Evolutionary conservation across 345 rosid species (phyloP).

Genomic region (Hibiscus mutabilis): DNA sequence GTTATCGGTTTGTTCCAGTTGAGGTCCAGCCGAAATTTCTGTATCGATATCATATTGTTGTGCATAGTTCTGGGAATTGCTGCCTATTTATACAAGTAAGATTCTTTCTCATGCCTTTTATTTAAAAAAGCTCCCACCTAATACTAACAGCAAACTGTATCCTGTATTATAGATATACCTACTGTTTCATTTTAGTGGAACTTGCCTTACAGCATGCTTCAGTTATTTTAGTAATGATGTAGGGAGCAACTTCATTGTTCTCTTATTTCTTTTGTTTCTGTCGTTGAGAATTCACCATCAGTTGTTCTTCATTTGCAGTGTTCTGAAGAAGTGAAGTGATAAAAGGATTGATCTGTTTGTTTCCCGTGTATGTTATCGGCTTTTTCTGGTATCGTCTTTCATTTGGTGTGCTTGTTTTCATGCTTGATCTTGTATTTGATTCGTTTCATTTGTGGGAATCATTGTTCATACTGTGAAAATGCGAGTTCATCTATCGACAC

Average conservation of each 20-base stretch:
- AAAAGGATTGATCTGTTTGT: conserved; percentile 1
- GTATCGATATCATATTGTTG: conserved; percentile 82
- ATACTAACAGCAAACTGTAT: neutral
- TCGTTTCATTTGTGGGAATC: conserved; percentile 15
- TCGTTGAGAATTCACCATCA: conserved; percentile 9
- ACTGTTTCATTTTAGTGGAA: neutral
- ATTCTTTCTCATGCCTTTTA: conserved; percentile 12
- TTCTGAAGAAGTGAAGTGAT: conserved; percentile 50
- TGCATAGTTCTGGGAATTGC: conserved; percentile 93
- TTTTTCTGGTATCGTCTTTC: conserved; percentile 13
- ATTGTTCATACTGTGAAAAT: conserved; percentile 8
- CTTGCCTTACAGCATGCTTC: neutral
- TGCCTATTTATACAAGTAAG: conserved; percentile 98
- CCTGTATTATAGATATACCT: neutral
- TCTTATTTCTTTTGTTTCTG: neutral
- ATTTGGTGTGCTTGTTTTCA: conserved; percentile 13
- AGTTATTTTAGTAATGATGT: too few species aligned
- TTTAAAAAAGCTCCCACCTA: neutral
- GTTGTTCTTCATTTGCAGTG: conserved; percentile 40
- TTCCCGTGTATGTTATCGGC: conserved; percentile 12
- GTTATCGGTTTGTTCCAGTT: conserved; percentile 45
- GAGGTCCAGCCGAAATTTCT: conserved; percentile 97
- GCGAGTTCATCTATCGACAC: neutral
- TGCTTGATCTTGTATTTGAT: conserved; percentile 21
- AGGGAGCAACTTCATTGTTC: too few species aligned